Evolutionary conservation across 345 rosid genomes (phyloP).

Genomic region (Hypericum perforatum): DNA sequence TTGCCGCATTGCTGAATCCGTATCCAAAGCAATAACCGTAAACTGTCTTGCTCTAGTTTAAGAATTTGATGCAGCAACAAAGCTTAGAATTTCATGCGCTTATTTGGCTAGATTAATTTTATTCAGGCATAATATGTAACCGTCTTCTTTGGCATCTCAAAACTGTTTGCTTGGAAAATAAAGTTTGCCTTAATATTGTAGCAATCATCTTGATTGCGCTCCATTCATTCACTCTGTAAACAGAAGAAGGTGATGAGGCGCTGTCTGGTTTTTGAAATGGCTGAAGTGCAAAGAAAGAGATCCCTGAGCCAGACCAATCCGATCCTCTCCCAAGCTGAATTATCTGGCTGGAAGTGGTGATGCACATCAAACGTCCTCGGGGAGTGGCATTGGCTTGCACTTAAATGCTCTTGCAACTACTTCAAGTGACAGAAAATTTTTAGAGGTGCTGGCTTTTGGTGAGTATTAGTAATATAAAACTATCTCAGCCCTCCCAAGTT

Average conservation of each 20-base stretch:
- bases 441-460: conserved; percentile 18
- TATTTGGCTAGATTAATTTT: no score
- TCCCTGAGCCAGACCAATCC: conserved; percentile 18
- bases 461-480: conserved; percentile 18
- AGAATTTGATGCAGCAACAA: no score
- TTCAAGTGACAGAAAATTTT: conserved; percentile 19
- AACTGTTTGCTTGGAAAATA: no score
- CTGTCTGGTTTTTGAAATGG: conserved; percentile 46
- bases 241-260: conserved; percentile 45
- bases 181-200: background rate
- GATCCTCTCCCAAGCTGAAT: conserved; percentile 14
- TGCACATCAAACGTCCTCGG: conserved; percentile 15
- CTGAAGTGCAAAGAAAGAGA: conserved; percentile 31
- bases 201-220: background rate
- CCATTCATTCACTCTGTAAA: conserved; percentile 16
- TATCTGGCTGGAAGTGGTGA: conserved; percentile 10
- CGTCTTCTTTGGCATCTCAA: no score
- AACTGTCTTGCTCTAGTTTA: no score
- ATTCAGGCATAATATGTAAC: no score
- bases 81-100: no score
- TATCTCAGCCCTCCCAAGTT: conserved; percentile 15
- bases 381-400: conserved; percentile 41
- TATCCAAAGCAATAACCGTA: no score
- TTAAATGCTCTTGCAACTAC: conserved; percentile 39
- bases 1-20: no score